Base-by-base conservation (phyloP, 2,329 filamentous ascomycete species). In the Fusarium brevicatenulatum region DNA sequence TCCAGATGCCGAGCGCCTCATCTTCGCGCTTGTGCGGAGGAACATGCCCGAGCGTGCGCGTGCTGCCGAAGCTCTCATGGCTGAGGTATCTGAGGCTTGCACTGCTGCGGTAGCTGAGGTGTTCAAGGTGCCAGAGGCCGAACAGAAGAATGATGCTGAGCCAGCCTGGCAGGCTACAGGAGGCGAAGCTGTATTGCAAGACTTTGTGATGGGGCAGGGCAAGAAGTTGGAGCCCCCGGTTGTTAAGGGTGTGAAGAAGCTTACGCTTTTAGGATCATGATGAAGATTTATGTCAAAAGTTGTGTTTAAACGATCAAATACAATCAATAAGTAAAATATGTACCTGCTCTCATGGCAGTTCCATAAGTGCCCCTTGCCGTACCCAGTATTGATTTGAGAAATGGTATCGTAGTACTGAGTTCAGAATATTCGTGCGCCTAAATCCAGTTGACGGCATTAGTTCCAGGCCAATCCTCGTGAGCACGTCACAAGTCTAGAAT, bases 41-140 rank as follows among this genome's bases (percentile, higher is more conserved):
- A 90, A 89, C 25, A 98, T 98, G 96, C 88, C 93, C 49, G 96
- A 98, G 85, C 88, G 95, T 55, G 96, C 95, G 9, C 86, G 90
- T 19, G 92, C 94, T 11, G 89, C 97, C 7, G 92, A 96, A 81
- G 87, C 85, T 13, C 88, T 93, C 32, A 90, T 95, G 83, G 86
- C 83, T 9, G 94, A 96, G 71, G 91, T 98, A 2, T 84, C 94
- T 15, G 90, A 89, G 49, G 87, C 90, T 70, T 97, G 94, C 80
- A 83, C 83, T 71, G 85, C 84, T 12, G 92, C 92, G 47, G 86
- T 95, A 21, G 85, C 82, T 15, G 92, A 97, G 76, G 92, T 97
- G 0, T 97, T 93, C 79, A 61, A 55, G 1, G 58, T 65, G 5
- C 47, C 54, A 18, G 70, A 75, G n/a, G 13, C 13, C 9, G 59